A percentile compares a stretch with the other conserved stretches of the same genome.
These are phyloP conservation scores for Scutellaria galericulata DNA, from an alignment of 257 asterid species.

Conservation along the genomic window DNA sequence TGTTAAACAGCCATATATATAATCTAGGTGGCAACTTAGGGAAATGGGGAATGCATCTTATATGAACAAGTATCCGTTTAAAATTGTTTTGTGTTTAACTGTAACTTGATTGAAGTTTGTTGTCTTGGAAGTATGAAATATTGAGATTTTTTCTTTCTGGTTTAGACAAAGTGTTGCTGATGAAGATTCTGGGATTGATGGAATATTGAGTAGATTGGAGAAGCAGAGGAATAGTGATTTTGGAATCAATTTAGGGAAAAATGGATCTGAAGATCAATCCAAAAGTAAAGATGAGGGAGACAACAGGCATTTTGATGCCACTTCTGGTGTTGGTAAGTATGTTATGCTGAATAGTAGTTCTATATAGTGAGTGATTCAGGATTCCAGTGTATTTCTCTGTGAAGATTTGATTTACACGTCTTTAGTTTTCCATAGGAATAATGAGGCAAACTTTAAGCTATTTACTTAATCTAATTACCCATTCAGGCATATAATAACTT, in stretches of 20 bases:
- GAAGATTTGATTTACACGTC: slow-evolving; percentile 19
- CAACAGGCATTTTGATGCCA: slow-evolving; percentile 37
- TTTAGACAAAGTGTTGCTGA: slow-evolving; percentile 57
- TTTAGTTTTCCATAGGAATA: neutral
- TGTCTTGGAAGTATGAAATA: slow-evolving; percentile 11
- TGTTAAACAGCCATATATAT: neutral
- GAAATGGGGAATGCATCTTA: too few species aligned
- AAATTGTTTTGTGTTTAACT: neutral
- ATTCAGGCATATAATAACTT: neutral
- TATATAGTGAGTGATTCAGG: neutral
- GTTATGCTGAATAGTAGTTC: slow-evolving; percentile 18
- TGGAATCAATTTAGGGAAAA: slow-evolving; percentile 49
- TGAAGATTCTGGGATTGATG: slow-evolving; percentile 66
- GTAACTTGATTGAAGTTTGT: slow-evolving; percentile 3
- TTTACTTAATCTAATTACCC: slow-evolving; percentile 14
- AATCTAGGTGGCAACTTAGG: neutral
- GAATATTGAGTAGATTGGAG: slow-evolving; percentile 80
- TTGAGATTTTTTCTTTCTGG: slow-evolving; percentile 28
- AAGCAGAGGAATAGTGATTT: slow-evolving; percentile 69
- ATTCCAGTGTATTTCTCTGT: slow-evolving; percentile 10
- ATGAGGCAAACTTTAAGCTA: neutral
- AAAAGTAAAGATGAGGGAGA: slow-evolving; percentile 44
- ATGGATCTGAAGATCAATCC: slow-evolving; percentile 41
- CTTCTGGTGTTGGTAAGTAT: slow-evolving; percentile 42
- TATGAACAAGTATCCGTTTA: neutral